Evolutionary conservation across 176 grass and related monocot genomes (phyloP).

Genomic region (Elymus sibiricus): DNA sequence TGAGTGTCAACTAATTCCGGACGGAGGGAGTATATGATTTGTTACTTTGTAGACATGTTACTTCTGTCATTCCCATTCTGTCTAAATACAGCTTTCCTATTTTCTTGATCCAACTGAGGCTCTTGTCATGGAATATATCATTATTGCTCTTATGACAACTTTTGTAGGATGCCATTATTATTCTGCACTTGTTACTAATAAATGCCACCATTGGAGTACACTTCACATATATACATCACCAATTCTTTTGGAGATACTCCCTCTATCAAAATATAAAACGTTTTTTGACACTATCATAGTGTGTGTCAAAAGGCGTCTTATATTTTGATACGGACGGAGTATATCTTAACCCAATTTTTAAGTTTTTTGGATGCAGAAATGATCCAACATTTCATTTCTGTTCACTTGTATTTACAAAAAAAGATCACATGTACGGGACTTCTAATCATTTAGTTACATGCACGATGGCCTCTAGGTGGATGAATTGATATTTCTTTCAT

Average conservation of each 20-base stretch:
- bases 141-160: neutral
- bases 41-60: constrained; percentile 4
- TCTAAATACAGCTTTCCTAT: neutral
- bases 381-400: neutral
- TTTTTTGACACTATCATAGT: too few species aligned
- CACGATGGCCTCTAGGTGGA: neutral
- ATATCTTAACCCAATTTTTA: constrained; percentile 11
- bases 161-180: neutral
- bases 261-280: too few species aligned
- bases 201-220: neutral
- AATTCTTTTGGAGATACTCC: neutral
- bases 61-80: neutral
- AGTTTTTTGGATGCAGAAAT: neutral
- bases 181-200: neutral
- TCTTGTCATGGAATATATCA: neutral
- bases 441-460: neutral
- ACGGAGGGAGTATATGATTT: neutral
- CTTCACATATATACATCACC: neutral
- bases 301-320: too few species aligned
- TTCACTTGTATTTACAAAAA: neutral
- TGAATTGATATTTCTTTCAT: constrained; percentile 1
- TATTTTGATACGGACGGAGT: too few species aligned
- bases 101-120: neutral
- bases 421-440: neutral
- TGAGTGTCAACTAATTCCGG: too few species aligned